These are phyloP conservation scores for Letharia lupina DNA, from an alignment of 495 filamentous ascomycete species.

Conservation along the genomic window DNA sequence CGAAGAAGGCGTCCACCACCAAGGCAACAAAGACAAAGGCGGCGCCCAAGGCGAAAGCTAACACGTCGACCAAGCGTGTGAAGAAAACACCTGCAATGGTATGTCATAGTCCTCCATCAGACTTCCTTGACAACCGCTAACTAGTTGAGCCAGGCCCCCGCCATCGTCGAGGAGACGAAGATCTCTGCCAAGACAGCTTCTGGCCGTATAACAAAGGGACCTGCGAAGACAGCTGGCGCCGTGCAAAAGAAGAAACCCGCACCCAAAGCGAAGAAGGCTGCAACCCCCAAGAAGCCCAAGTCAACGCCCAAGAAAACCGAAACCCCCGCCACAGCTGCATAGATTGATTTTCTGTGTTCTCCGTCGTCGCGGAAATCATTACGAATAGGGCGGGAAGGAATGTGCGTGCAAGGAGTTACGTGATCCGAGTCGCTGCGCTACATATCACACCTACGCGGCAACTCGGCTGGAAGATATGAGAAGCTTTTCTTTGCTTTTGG, in stretches of 20 bases:
- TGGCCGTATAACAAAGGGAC: constrained; percentile 72
- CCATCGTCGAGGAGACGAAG: constrained; percentile 65
- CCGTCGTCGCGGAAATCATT: neutral
- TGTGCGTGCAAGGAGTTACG: neutral
- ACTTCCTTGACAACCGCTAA: constrained; percentile 1
- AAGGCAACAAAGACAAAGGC: constrained; percentile 44
- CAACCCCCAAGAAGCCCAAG: constrained; percentile 2
- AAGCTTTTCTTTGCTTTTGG: neutral
- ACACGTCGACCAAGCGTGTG: constrained; percentile 29
- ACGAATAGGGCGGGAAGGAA: neutral
- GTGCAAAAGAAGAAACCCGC: constrained; percentile 54
- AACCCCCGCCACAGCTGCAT: constrained; percentile 9
- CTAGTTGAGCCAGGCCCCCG: constrained; percentile 43
- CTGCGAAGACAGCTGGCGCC: constrained; percentile 48
- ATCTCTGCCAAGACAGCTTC: constrained; percentile 82
- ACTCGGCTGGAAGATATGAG: neutral
- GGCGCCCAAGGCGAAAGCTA: constrained; percentile 38
- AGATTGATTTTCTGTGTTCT: neutral
- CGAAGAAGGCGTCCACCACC: constrained; percentile 26
- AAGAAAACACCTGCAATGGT: constrained; percentile 38
- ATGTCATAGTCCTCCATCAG: constrained; percentile 21
- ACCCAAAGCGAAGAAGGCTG: constrained; percentile 20
- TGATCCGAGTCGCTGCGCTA: neutral
- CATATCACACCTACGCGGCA: neutral
- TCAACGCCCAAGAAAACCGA: constrained; percentile 14